Evolutionary conservation across 805 yeast species (phyloP), one percentile per base, ranked within the genome.

Genomic region (Yarrowia osloensis): DNA sequence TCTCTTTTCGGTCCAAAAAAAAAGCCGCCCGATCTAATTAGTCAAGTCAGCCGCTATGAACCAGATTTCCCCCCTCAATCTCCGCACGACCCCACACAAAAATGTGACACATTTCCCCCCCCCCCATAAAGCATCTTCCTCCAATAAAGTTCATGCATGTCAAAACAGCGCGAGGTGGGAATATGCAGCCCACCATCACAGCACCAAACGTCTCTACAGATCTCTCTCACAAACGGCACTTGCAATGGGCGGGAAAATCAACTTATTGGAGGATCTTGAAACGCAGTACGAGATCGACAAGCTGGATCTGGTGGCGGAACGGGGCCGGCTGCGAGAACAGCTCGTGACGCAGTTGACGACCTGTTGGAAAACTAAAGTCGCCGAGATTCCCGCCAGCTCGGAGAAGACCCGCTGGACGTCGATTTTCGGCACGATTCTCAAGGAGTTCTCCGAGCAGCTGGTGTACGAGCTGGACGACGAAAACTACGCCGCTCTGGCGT

Each of bases 271-370:
- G n/a, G 59, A 52, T 17, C 59, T 52, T 22, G 59, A 50, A n/a
- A 24, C 42, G 24, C 59, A 35, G 42, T 33, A 52, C 29, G 59
- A 52, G 42, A 52, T 52, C 42, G 59, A 52, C 59, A 33, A 52
- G 31, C 42, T 52, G 29, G 42, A 33, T 13, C 21, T 52, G 19
- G 59, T 35, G 13, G 28, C 35, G 7, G 57, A 50, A 12, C 37
- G 57, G 12, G 21, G 39, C 15, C 12, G 26, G 9, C 7, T 52
- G 4, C 40, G 40, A n/a, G 42, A 52, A 26, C 17, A 24, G 28
- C 59, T 35, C 8, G 59, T 52, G 4, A 22, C 40, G 2, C 59
- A 52, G 8, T 31, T 52, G 22, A 35, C 42, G 17, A 52, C 40
- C 2, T 52, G 42, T 7, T 52, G 59, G 59, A 52, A 52, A 17